phyloP scores from a whole-genome alignment of 495 filamentous ascomycete genomes.

The Aspergillus panamensis region DNA sequence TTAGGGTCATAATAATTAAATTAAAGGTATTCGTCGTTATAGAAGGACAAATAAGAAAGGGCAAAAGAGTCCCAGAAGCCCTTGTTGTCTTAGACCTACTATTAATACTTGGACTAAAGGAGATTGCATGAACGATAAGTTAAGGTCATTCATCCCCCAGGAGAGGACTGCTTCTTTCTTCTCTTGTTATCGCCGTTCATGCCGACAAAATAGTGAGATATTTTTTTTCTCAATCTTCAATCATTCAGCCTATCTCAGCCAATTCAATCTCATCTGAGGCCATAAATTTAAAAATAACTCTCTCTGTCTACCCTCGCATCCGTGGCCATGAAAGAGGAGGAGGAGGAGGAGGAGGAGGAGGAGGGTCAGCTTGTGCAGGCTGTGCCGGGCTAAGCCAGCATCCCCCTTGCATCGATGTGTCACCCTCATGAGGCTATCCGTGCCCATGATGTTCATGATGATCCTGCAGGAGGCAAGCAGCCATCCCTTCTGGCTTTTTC shows the following conservation, averaged over 20 bases:
- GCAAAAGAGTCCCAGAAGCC: neutral
- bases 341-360: no score
- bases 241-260: neutral
- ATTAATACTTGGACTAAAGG: neutral
- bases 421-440: constrained; percentile 23
- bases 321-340: neutral
- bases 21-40: no score
- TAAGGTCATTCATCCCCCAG: neutral
- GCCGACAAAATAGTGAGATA: no score
- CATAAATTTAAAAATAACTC: neutral
- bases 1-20: no score
- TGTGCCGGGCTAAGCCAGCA: neutral
- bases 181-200: neutral
- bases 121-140: neutral
- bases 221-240: no score
- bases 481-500: constrained; percentile 1
- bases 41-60: neutral
- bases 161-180: neutral
- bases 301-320: neutral
- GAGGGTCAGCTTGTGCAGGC: neutral
- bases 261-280: neutral
- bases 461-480: constrained; percentile 17
- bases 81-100: neutral
- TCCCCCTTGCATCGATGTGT: constrained; percentile 25
- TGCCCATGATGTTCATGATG: constrained; percentile 17